Evolutionary conservation across 2,329 filamentous ascomycete species (phyloP), one percentile per base, ranked within the genome.

Genomic region (Raffaelea arxii): DNA sequence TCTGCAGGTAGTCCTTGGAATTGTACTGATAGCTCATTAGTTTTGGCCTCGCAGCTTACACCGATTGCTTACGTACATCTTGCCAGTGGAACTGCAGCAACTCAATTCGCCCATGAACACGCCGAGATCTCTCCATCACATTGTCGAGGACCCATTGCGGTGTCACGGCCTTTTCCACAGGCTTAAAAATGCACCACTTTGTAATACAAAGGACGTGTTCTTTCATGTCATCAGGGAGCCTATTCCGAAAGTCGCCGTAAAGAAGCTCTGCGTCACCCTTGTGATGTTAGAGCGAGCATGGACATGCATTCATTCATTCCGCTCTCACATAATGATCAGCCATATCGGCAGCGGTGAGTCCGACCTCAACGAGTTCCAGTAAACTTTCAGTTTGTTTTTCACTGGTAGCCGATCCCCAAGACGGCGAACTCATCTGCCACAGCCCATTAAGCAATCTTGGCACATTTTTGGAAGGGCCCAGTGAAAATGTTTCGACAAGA

Each of bases 71-170:
- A 55, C 61, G 49, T 51, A 64, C 61, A 53, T 62, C 53, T 19
- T 61, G 54, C 62, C 62, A 65, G 38, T 65, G 62, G 48, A 65
- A 63, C 49, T 64, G 61, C 14, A 65, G 47, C 25, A 65, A 51
- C 18, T 64, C 61, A 21, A 64, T 55, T 19, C 58, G 53, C 4
- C 60, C 61, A 10, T 56, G 55, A 11, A 64, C 52, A 5, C 63
- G 53, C 25, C 59, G 55, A 16, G 55, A 60, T n/a, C 63, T 52
- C 51, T 64, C 62, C 5, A 53, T 55, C 1, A 64, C 59, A 3
- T 53, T 57, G 0, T 48, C 51, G 1, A 61, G 54, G 1, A 64
- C 58, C 37, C 51, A 58, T 1, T 56, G 49, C 6, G 53, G 46
- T 1, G 59, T 62, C 14, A 63, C 51, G 2, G 55, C 49, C 6